Evolutionary conservation across 2,329 filamentous ascomycete species (phyloP), one percentile per base, ranked within the genome.

Genomic region (Monilinia vaccinii-corymbosi): DNA sequence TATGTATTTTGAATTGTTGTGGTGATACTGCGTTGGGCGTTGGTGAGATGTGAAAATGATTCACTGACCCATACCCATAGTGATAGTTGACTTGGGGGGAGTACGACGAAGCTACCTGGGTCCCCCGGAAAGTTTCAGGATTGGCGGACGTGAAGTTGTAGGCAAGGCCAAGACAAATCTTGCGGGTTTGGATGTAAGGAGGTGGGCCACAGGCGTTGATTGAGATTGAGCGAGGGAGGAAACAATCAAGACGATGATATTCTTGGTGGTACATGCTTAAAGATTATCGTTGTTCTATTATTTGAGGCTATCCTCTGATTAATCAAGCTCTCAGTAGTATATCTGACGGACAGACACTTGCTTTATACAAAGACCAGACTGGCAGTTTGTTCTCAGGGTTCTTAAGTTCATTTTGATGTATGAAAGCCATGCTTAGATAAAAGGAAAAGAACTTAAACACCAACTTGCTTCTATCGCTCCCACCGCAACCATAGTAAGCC

Each of bases 61-160:
- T 25, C 18, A 38, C 49, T 51, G 6, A 51, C 9, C 6, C 3
- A 38, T 34, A 4, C 13, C 14, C n/a, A 13, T 3, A 58, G 63
- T 76, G 25, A 70, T 77, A 4, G 48, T 77, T 32, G 71, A 77
- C 69, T 60, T 76, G 23, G 75, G 75, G 6, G 75, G 74, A 4
- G 68, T 76, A 16, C 70, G 73, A 46, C 52, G 66, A 11, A 75
- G 72, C 60, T 76, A 76, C 65, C 62, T 77, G 21, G 75, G 75
- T 0, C 75, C 75, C 2, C 74, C 73, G 11, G 73, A 75, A 65
- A 75, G 73, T 55, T 70, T 70, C 32, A 56, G 63, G 36, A 61
- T 62, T 2, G 67, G 64, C 16, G 51, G 61, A 13, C 61, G 64
- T 58, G 57, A 55, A 48, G 60, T 61, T n/a, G 59, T 60, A 7